phyloP scores from a whole-genome alignment of 2,329 filamentous ascomycete genomes.

The Penicillium sp. region DNA sequence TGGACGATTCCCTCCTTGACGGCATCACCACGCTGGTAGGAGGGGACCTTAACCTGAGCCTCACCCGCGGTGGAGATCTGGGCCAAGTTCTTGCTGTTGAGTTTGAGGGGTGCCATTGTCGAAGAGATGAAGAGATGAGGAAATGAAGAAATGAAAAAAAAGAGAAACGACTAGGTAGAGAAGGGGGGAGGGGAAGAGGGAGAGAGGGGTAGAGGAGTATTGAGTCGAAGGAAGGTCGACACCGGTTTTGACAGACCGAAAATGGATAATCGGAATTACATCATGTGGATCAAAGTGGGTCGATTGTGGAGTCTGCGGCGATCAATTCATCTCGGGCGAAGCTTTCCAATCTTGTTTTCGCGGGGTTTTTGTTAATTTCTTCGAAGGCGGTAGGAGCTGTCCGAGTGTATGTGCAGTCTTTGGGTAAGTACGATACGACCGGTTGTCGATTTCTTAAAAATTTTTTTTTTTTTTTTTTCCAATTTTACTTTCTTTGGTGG shows the following conservation, averaged over 20 bases:
- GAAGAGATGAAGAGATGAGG: constrained; percentile 9
- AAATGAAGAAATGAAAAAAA: constrained; percentile 1
- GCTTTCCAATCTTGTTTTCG: neutral
- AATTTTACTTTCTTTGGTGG: too few species aligned
- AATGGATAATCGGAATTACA: neutral
- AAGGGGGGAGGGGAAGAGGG: neutral
- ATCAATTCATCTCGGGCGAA: neutral
- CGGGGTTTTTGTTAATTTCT: neutral
- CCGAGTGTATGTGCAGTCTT: too few species aligned
- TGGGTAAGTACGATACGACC: too few species aligned
- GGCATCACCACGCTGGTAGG: constrained; percentile 42
- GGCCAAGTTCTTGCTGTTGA: constrained; percentile 39
- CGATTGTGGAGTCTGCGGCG: neutral
- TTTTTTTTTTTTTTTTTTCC: too few species aligned
- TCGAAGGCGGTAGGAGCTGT: too few species aligned
- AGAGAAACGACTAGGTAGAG: neutral
- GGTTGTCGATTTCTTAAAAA: too few species aligned
- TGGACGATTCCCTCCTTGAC: constrained; percentile 55
- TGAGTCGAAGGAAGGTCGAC: constrained; percentile 8
- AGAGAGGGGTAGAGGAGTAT: neutral
- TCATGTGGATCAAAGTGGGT: neutral
- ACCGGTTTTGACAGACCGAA: constrained; percentile 13
- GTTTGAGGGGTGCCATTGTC: constrained; percentile 36
- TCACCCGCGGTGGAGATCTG: constrained; percentile 32
- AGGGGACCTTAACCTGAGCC: constrained; percentile 37